Conservation (phyloP, 805 yeast species). For the Wilhelminamyces savonicus region DNA sequence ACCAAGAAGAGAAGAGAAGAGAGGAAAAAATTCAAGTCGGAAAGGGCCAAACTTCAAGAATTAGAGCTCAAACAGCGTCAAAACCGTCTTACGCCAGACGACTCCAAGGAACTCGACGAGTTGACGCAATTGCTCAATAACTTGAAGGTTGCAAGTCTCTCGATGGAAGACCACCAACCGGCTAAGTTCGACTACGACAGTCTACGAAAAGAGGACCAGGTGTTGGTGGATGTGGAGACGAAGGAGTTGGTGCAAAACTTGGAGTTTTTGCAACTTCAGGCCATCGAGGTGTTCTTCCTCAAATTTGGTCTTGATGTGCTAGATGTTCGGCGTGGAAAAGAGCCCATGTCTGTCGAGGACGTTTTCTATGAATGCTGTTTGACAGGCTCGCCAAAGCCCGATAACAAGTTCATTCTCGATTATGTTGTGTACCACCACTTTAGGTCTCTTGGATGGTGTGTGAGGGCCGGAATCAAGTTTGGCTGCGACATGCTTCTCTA, state of each 20-base stretch:
- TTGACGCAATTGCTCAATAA: slow-evolving; percentile 3
- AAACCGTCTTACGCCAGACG: background rate
- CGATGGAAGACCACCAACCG: background rate
- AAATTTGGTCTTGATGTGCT: slow-evolving; percentile 49
- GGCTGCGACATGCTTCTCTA: slow-evolving; percentile 83
- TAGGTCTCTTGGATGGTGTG: slow-evolving; percentile 92
- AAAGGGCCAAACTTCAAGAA: slow-evolving; percentile 45
- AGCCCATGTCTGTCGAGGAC: slow-evolving; percentile 12
- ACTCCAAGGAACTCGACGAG: slow-evolving; percentile 5
- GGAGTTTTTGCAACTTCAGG: slow-evolving; percentile 62
- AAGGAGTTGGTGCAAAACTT: slow-evolving; percentile 11
- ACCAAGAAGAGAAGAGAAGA: slow-evolving; percentile 68
- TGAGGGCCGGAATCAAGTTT: slow-evolving; percentile 83
- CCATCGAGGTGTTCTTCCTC: slow-evolving; percentile 70
- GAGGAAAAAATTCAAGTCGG: slow-evolving; percentile 63
- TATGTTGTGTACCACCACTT: slow-evolving; percentile 82
- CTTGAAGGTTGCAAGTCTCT: background rate
- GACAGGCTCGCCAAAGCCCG: slow-evolving; percentile 1
- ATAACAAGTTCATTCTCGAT: slow-evolving; percentile 36
- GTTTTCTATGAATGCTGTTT: slow-evolving; percentile 20
- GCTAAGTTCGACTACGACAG: slow-evolving; percentile 1
- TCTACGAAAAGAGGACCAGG: slow-evolving; percentile 9
- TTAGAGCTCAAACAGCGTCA: slow-evolving; percentile 40
- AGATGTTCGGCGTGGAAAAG: slow-evolving; percentile 17
- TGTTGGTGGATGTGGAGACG: slow-evolving; percentile 12